Evolutionary conservation across 768 basidiomycete species (phyloP).

Genomic region (Leccinum variicolor): DNA sequence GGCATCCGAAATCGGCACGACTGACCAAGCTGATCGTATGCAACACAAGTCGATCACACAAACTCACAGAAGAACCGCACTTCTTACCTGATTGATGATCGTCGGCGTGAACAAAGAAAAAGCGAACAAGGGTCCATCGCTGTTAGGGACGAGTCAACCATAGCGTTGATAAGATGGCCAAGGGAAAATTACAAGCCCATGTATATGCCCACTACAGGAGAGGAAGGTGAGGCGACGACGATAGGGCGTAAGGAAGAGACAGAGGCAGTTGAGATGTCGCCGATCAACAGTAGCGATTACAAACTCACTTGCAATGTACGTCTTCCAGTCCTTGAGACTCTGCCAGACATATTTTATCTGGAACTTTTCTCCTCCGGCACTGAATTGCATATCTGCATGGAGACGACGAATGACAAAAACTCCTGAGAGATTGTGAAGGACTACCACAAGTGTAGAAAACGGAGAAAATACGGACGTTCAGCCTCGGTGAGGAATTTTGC

Average conservation of each 20-base stretch:
- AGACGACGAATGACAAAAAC: constrained; percentile 63
- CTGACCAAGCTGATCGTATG: constrained; percentile 20
- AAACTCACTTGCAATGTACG: constrained; percentile 61
- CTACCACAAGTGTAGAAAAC: neutral
- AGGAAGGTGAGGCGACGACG: neutral
- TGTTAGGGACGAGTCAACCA: constrained; percentile 21
- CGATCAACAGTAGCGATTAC: neutral
- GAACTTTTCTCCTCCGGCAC: constrained; percentile 58
- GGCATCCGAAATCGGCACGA: neutral
- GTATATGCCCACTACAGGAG: constrained; percentile 56
- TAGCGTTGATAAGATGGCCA: neutral
- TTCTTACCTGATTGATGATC: constrained; percentile 47
- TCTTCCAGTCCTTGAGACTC: constrained; percentile 69
- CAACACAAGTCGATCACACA: neutral
- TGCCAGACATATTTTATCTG: constrained; percentile 54
- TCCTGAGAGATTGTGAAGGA: constrained; percentile 33
- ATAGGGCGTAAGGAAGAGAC: neutral
- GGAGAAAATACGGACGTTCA: constrained; percentile 45
- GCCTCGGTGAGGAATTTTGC: constrained; percentile 65
- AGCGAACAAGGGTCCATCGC: constrained; percentile 49
- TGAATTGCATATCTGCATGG: constrained; percentile 61
- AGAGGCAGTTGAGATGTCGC: neutral
- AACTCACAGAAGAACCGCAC: neutral
- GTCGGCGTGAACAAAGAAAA: constrained; percentile 52
- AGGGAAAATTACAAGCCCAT: constrained; percentile 56